These are phyloP conservation scores for Podaxis mareebaensis DNA, from an alignment of 768 basidiomycete species.

Conservation along the genomic window DNA sequence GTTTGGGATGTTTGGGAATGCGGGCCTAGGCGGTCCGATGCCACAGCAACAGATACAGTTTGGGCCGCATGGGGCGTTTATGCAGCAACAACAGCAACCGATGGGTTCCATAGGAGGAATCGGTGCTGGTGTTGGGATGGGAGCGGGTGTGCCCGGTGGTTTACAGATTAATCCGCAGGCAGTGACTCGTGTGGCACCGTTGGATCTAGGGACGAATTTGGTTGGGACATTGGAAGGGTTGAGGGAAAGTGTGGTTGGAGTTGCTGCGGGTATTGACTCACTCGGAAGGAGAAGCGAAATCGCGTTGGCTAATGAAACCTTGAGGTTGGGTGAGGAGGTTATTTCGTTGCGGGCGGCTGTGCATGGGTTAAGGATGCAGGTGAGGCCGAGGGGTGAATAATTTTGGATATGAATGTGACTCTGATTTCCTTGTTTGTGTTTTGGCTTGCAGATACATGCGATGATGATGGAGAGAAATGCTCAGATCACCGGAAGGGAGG, in stretches of 20 bases:
- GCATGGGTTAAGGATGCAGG: conserved; percentile 81
- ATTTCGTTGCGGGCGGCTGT: conserved; percentile 66
- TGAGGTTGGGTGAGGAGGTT: conserved; percentile 73
- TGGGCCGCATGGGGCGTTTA: not conserved
- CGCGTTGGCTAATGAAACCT: conserved; percentile 53
- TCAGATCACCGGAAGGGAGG: conserved; percentile 48
- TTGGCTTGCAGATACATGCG: conserved; percentile 38
- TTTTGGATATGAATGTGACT: not conserved
- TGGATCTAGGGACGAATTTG: conserved; percentile 15
- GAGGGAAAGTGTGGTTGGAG: conserved; percentile 15
- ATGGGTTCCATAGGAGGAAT: not conserved
- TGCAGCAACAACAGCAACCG: conserved; percentile 10
- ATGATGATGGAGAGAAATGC: conserved; percentile 79
- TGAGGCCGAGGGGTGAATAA: conserved; percentile 25
- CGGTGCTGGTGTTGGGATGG: not conserved
- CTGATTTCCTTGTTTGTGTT: not conserved
- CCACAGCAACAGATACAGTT: not conserved
- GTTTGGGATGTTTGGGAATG: not conserved
- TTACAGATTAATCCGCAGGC: conserved; percentile 10
- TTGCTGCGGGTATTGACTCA: conserved; percentile 17
- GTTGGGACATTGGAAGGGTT: conserved; percentile 17
- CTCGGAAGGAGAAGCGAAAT: conserved; percentile 19
- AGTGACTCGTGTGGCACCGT: conserved; percentile 12
- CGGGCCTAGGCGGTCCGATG: not conserved
- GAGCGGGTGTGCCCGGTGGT: not conserved